Base-by-base conservation (phyloP, 441 rosid species). In the Erysimum pusillum region DNA sequence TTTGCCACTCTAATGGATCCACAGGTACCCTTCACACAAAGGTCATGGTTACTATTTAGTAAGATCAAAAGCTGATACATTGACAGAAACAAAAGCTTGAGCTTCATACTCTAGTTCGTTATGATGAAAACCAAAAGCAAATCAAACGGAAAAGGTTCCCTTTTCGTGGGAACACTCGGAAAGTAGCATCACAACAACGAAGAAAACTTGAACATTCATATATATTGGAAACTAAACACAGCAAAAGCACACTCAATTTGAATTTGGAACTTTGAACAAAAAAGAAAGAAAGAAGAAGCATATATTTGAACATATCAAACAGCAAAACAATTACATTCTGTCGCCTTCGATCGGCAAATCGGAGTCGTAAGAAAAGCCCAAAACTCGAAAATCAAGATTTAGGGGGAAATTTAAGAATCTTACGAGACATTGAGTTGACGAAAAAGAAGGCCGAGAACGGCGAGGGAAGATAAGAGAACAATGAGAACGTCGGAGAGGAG, bases 1-100 rank as follows among this genome's bases (percentile, higher is more conserved):
- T 89, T 84, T 93, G 97, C 98, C 97, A 91, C 83, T 93, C 97
- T 38, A 91, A 84, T 4, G 97, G 98, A 84, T 91, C 98, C 62
- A 91, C 98, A 2, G 97, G 98, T 14, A 89, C 90, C 79, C 98
- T 93, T 22, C n/a, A n/a, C n/a, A n/a, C n/a, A n/a, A n/a, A n/a
- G n/a, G n/a, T n/a, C n/a, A n/a, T n/a, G n/a, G n/a, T n/a, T n/a
- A n/a, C n/a, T n/a, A n/a, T n/a, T n/a, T n/a, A n/a, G n/a, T n/a
- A n/a, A n/a, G n/a, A n/a, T n/a, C n/a, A n/a, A n/a, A n/a, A n/a
- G n/a, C n/a, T n/a, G n/a, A n/a, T n/a, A n/a, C n/a, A n/a, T n/a
- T n/a, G 57, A 79, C 13, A 49, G 61, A 64, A 28, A 57, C 20
- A 58, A 45, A 59, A 60, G 34, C 42, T 38, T 72, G n/a, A 72